phyloP scores from a whole-genome alignment of 768 basidiomycete species.

The Tulasnella sp. region DNA sequence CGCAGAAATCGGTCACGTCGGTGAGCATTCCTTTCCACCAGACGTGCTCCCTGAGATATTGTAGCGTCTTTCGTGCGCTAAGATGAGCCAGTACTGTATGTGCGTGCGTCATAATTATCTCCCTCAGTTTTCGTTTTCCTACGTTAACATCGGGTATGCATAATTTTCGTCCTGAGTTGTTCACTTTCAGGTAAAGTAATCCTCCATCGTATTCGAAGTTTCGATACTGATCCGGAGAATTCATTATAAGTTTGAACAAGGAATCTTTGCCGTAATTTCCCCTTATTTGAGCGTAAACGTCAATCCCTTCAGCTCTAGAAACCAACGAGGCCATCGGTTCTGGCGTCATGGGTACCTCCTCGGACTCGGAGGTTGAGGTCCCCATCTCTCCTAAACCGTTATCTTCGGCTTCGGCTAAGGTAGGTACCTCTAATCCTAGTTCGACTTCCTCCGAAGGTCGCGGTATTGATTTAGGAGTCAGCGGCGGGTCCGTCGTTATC shows the following conservation, averaged over 20 bases:
- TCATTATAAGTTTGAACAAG: constrained; percentile 29
- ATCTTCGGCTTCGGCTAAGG: neutral
- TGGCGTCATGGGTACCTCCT: neutral
- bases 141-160: neutral
- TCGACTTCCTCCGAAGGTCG: neutral
- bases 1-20: constrained; percentile 3
- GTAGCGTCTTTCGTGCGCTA: neutral
- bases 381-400: neutral
- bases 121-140: neutral
- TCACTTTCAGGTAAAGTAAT: neutral
- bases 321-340: constrained; percentile 10
- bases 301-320: constrained; percentile 12
- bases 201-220: constrained; percentile 2
- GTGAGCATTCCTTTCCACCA: constrained; percentile 10
- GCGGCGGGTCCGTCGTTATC: no score
- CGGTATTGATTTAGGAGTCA: no score
- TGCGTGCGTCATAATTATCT: neutral
- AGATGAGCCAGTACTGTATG: constrained; percentile 12
- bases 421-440: neutral
- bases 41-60: neutral
- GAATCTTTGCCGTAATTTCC: constrained; percentile 24
- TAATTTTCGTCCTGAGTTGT: neutral
- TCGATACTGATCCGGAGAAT: neutral
- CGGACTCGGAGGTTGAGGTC: neutral
- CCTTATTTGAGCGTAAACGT: constrained; percentile 21